Evolutionary conservation across 2,329 filamentous ascomycete genomes (phyloP), one percentile per base, ranked within the genome.

Genomic region (Apiospora marii): DNA sequence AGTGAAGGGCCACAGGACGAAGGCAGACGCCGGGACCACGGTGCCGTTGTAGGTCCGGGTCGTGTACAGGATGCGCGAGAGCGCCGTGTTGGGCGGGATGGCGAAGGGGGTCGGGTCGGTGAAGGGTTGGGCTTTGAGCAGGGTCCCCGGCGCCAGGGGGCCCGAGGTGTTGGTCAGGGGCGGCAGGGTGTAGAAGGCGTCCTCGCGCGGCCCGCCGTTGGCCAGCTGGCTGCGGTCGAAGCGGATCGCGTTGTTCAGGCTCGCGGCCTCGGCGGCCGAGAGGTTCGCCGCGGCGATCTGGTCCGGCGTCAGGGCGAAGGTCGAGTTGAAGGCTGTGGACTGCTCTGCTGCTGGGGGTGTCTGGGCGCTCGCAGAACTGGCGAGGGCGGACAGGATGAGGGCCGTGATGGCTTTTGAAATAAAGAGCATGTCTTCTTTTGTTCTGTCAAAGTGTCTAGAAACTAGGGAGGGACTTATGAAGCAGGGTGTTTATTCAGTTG

Each of bases 51-150:
- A 73, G n/a, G 81, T 83, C 27, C 79, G 81, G 0, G 85, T 85
- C 27, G 83, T 83, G 78, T 86, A 89, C 3, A 87, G 74, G 73
- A 89, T 82, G 19, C 87, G 83, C 1, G 86, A 88, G 61, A 89
- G 76, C 2, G 85, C 80, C 1, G 83, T 77, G n/a, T 77, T 78
- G 0, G 84, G 80, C 0, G 86, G 81, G 2, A 87, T 72, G 1
- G 83, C 82, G 76, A 84, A 87, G 4, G 75, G 71, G 0, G 78
- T 75, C 0, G 80, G 79, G 73, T 85, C 80, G 6, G 84, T 86
- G 73, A 78, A 73, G 8, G 78, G 69, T 74, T 87, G 82, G 24
- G 85, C 76, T 70, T 82, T 83, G 34, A 87, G 77, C 13, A 87
- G 73, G 0, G 78, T 76, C 5, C 85, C 85, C 4, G 83, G 79